Evolutionary conservation across 148 eudicot genomes (phyloP).

Genomic region (Pharnaceum exiguum): DNA sequence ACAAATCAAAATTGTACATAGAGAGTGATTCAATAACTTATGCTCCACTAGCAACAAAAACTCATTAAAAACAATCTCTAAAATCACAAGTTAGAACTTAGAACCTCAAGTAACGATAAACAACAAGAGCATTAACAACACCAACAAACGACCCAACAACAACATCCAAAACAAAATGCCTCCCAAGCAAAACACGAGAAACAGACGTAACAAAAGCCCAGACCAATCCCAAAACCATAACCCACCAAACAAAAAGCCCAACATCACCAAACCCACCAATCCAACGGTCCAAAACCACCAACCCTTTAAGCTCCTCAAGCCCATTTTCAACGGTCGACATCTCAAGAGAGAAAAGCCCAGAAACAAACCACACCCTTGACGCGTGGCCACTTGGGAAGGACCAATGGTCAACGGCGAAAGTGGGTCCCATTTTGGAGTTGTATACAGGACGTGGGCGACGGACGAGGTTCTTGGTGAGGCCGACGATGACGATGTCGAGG

Average conservation of each 20-base stretch:
- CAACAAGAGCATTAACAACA: slow-evolving; percentile 44
- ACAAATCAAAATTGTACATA: too few species aligned
- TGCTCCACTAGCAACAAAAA: not conserved
- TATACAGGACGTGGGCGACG: slow-evolving; percentile 70
- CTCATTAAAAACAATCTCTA: not conserved
- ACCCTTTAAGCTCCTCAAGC: slow-evolving; percentile 23
- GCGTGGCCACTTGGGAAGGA: slow-evolving; percentile 88
- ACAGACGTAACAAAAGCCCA: slow-evolving; percentile 58
- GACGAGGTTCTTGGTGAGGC: slow-evolving; percentile 55
- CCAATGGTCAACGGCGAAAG: slow-evolving; percentile 72
- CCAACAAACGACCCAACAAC: slow-evolving; percentile 68
- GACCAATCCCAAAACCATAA: slow-evolving; percentile 19
- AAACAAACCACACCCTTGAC: slow-evolving; percentile 59
- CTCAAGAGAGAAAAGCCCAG: slow-evolving; percentile 37
- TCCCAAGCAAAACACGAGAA: slow-evolving; percentile 75
- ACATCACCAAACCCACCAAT: slow-evolving; percentile 22
- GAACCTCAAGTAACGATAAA: slow-evolving; percentile 35
- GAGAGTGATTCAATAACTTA: too few species aligned
- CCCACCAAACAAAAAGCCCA: slow-evolving; percentile 19
- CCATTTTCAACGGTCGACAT: slow-evolving; percentile 15
- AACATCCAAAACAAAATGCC: slow-evolving; percentile 75
- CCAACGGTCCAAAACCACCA: slow-evolving; percentile 29
- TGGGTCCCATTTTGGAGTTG: slow-evolving; percentile 54
- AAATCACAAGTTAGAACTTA: not conserved
- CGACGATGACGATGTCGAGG: slow-evolving; percentile 55